Base-by-base conservation (phyloP, 2,329 filamentous ascomycete genomes). In the Ascochyta fabae region DNA sequence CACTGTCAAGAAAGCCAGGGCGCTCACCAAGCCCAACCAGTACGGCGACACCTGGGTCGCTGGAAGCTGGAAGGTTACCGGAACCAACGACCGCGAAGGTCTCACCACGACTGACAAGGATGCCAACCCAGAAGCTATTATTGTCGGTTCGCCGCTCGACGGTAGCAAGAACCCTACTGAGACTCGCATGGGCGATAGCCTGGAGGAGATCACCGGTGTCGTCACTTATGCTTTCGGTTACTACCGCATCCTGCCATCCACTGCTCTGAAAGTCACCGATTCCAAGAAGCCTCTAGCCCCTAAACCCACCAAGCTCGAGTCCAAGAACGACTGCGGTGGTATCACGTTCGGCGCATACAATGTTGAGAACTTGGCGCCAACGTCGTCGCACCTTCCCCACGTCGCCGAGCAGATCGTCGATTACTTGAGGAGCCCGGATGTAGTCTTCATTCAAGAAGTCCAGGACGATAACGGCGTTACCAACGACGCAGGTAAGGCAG, bases 11-110 rank as follows among this genome's bases (percentile, higher is more conserved):
- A 80, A 75, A 41, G 83, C 86, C 1, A 80, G 77, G 12, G 85
- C 84, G 39, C 73, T 90, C 41, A 79, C 81, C 46, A 84, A 83
- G 51, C 85, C 88, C 2, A 90, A 87, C 69, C 77, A 73, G 49
- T 90, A 81, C 66, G 87, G 87, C 23, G 88, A 91, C 64, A 86
- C 86, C 4, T 91, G 88, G 87, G 83, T 90, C 5, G 77, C 84
- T 16, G 88, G 88, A 3, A 79, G 85, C 61, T 91, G 87, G 86
- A 79, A 78, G 13, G 81, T 82, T 4, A 86, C 86, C 2, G 87
- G 88, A 1, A 71, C 80, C 58, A 91, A 91, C 69, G 73, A 72
- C 4, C 83, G 87, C 13, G 86, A 85, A 16, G 87, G 88, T 7
- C 64, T 91, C 58, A 90, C 88, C 1, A 83, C 88, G 71, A 81